Evolutionary conservation across 1,139 yeast genomes (phyloP).

Genomic region (Dujonia santamariae): DNA sequence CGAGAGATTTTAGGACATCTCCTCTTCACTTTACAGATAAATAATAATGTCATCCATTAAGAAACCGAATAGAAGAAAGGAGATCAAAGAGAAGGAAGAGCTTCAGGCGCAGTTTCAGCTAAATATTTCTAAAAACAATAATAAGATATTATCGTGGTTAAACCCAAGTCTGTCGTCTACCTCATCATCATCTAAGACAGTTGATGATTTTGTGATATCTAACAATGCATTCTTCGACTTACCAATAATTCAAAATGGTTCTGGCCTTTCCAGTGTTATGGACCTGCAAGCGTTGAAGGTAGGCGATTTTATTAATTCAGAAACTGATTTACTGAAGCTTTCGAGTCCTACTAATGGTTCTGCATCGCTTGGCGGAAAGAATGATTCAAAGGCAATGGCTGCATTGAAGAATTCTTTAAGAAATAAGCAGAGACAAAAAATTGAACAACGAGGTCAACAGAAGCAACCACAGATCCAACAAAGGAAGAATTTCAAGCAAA

Average conservation of each 20-base stretch:
- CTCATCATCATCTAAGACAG: constrained; percentile 1
- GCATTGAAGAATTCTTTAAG: constrained; percentile 48
- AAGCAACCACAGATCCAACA: neutral
- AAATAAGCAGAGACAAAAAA: constrained; percentile 22
- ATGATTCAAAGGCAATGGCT: constrained; percentile 31
- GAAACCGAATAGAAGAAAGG: constrained; percentile 26
- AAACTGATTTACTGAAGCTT: constrained; percentile 2
- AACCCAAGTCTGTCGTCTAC: neutral
- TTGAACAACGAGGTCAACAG: constrained; percentile 8
- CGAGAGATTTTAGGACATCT: too few relatives aligned
- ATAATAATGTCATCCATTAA: constrained; percentile 2
- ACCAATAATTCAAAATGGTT: constrained; percentile 47
- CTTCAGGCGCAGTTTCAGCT: constrained; percentile 49
- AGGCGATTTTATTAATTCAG: constrained; percentile 29
- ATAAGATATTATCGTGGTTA: constrained; percentile 44
- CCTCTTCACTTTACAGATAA: too few relatives aligned
- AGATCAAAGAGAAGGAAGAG: constrained; percentile 46
- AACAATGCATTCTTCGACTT: constrained; percentile 27
- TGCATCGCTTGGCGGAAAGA: too few relatives aligned
- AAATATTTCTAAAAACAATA: constrained; percentile 35
- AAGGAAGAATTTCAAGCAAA: constrained; percentile 3
- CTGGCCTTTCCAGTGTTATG: constrained; percentile 29
- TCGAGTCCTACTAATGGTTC: constrained; percentile 13
- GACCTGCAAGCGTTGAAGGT: constrained; percentile 13
- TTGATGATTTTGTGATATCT: constrained; percentile 4